Conservation (phyloP, 1,139 yeast genomes). For the Ogataea hybrid region DNA sequence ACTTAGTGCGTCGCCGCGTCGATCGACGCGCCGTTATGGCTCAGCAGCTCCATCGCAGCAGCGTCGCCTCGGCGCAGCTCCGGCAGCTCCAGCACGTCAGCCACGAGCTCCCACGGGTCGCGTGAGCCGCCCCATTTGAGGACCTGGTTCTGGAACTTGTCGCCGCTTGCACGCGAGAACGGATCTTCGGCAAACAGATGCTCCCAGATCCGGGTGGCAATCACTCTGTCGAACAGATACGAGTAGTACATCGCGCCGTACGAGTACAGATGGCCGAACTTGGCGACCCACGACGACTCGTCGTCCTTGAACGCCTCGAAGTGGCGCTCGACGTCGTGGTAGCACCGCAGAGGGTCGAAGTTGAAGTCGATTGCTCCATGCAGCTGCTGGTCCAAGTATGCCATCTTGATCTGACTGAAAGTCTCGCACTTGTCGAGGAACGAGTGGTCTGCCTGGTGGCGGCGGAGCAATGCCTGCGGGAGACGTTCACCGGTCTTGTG, state of each 20-base stretch:
- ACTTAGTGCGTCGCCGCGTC: slow-evolving; percentile 5
- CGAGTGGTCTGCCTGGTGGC: slow-evolving; percentile 51
- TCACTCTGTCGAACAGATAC: slow-evolving; percentile 87
- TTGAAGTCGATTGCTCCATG: slow-evolving; percentile 52
- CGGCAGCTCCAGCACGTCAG: slow-evolving; percentile 69
- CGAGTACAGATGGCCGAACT: slow-evolving; percentile 88
- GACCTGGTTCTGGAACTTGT: slow-evolving; percentile 64
- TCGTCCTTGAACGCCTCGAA: slow-evolving; percentile 58
- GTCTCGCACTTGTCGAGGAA: slow-evolving; percentile 70
- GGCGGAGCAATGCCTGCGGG: slow-evolving; percentile 46
- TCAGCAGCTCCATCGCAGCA: slow-evolving; percentile 71
- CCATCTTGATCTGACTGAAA: slow-evolving; percentile 86
- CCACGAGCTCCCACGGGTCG: slow-evolving; percentile 86
- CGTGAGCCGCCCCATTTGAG: slow-evolving; percentile 92
- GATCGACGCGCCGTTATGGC: slow-evolving; percentile 22
- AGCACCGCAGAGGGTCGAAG: slow-evolving; percentile 56
- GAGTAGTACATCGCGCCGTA: slow-evolving; percentile 96
- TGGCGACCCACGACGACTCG: slow-evolving; percentile 87
- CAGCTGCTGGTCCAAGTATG: slow-evolving; percentile 78
- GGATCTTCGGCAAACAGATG: slow-evolving; percentile 71
- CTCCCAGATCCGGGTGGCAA: slow-evolving; percentile 84
- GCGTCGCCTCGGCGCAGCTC: slow-evolving; percentile 65
- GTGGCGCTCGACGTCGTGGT: slow-evolving; percentile 62
- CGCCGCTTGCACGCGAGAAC: slow-evolving; percentile 69
- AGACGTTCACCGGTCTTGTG: slow-evolving; percentile 65